Conservation (phyloP, 768 basidiomycete genomes). For the Russula virescens region DNA sequence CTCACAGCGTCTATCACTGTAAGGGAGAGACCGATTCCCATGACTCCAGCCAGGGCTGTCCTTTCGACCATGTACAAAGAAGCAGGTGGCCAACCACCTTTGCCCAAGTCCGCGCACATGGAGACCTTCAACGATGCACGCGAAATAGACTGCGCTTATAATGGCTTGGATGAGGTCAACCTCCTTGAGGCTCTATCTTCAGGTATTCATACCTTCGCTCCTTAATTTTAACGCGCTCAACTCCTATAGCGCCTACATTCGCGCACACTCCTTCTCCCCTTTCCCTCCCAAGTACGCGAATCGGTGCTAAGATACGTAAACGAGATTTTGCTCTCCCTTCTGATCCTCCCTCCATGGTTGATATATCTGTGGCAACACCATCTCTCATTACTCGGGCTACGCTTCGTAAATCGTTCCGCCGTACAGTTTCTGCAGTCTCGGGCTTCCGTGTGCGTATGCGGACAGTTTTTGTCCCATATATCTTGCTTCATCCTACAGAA, state of each 20-base stretch:
- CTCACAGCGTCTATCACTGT: conserved; percentile 82
- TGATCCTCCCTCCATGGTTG: conserved; percentile 38
- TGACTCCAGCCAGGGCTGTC: conserved; percentile 36
- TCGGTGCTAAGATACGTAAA: conserved; percentile 62
- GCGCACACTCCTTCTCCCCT: conserved; percentile 32
- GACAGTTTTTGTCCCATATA: conserved; percentile 86
- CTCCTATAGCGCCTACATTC: conserved; percentile 42
- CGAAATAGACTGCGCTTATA: conserved; percentile 36
- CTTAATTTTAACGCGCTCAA: conserved; percentile 8
- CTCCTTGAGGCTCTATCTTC: conserved; percentile 60
- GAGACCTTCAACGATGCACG: conserved; percentile 28
- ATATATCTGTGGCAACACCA: conserved; percentile 27
- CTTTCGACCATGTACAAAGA: conserved; percentile 33
- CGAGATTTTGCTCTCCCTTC: conserved; percentile 57
- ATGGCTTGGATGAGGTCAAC: conserved; percentile 62
- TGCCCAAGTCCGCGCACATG: conserved; percentile 31
- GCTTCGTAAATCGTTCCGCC: conserved; percentile 80
- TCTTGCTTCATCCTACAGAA: conserved; percentile 45
- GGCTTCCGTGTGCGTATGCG: conserved; percentile 91
- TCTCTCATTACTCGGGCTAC: conserved; percentile 46
- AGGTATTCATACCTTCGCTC: conserved; percentile 35
- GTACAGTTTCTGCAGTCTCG: conserved; percentile 69
- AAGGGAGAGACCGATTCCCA: conserved; percentile 64
- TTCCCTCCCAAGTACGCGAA: conserved; percentile 60
- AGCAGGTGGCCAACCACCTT: conserved; percentile 31